phyloP scores from a whole-genome alignment of 257 asterid species.

The Nyctanthes arbortristis region DNA sequence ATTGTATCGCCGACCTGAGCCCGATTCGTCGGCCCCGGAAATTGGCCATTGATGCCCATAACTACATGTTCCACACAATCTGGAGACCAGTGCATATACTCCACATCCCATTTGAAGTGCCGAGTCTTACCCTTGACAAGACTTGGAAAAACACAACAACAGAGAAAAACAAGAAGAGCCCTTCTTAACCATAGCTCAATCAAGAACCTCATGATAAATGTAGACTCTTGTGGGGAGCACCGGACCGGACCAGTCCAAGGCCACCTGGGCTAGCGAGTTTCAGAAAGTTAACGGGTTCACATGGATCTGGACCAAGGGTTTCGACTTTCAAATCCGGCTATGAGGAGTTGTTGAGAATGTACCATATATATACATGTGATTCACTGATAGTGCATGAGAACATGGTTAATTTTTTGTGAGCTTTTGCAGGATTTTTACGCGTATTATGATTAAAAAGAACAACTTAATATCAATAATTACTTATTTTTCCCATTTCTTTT shows the following conservation, averaged over 20 bases:
- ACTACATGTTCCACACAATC: constrained; percentile 63
- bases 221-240: too few relatives aligned
- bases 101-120: constrained; percentile 67
- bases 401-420: background rate
- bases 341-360: background rate
- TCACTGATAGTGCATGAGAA: background rate
- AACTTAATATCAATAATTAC: background rate
- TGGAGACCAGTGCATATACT: constrained; percentile 64
- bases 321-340: too few relatives aligned
- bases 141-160: background rate
- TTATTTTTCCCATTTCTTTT: background rate
- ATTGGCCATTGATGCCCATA: constrained; percentile 68
- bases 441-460: background rate
- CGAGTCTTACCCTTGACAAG: constrained; percentile 16
- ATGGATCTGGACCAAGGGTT: too few relatives aligned
- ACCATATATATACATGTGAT: background rate
- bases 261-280: too few relatives aligned
- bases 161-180: background rate
- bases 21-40: constrained; percentile 81
- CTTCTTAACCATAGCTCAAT: background rate
- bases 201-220: background rate
- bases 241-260: too few relatives aligned
- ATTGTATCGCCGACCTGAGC: constrained; percentile 74
- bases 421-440: background rate
- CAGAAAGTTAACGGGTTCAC: too few relatives aligned